Evolutionary conservation across 768 basidiomycete species (phyloP), one percentile per base, ranked within the genome.

Genomic region (Hygrophorus russula): DNA sequence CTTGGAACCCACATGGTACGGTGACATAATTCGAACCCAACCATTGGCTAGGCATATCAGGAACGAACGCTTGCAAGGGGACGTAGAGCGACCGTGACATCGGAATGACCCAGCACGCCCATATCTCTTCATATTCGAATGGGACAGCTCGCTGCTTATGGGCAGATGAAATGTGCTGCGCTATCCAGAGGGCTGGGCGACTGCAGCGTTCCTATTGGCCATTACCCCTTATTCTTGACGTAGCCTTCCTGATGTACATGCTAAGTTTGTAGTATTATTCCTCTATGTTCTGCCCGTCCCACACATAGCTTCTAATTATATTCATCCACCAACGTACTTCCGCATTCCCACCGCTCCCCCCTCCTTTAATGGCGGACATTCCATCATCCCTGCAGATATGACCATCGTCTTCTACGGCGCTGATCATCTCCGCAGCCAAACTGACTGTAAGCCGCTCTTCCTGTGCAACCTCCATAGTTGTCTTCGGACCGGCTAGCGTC

Each of bases 251-350:
- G 39, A 14, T 9, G 15, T 24, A 14, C 19, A 28, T 7, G 18
- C 14, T 43, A 15, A n/a, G n/a, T n/a, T n/a, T n/a, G n/a, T 54
- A 33, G 56, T 19, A 24, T 24, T 24, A 24, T 24, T 24, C 24
- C 24, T 24, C 24, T 7, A 24, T 24, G 24, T 42, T 59, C 50
- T 82, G 73, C 2, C 82, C 85, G 55, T 89, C 86, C 83, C 83
- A 89, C 15, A 62, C 65, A 60, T 82, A 86, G n/a, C 64, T 71
- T 18, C 62, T 60, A 53, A 87, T 83, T 15, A 72, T 48, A 62
- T 89, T 83, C 13, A 63, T 60, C 70, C 74, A 84, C 82, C 84
- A 94, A 53, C 73, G 68, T 45, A 85, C 63, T 56, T 87, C 82
- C 5, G 64, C 69, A 31, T 69, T 74, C 4, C 68, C 66, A 17